phyloP scores from a whole-genome alignment of 768 basidiomycete species.

The Mycena chlorophos region DNA sequence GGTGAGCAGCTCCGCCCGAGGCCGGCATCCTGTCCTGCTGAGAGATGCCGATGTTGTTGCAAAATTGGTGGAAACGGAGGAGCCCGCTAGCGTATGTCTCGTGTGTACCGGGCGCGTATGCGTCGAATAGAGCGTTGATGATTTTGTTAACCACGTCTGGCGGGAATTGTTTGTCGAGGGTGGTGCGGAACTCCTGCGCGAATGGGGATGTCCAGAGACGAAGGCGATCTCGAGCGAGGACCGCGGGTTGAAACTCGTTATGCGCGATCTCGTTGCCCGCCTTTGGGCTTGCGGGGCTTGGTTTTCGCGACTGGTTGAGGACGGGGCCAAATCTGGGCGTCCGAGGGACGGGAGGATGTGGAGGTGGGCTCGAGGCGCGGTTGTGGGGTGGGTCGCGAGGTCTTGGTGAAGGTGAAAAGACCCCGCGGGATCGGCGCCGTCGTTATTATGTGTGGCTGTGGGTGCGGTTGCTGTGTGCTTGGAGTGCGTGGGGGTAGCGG shows the following conservation, averaged over 20 bases:
- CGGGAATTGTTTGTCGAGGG: conserved; percentile 12
- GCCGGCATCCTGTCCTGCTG: conserved; percentile 37
- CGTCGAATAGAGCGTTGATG: conserved; percentile 8
- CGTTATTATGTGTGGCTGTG: too few species aligned
- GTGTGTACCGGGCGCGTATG: conserved; percentile 25
- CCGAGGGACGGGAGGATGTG: not conserved
- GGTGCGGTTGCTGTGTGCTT: too few species aligned
- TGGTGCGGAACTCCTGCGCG: conserved; percentile 1
- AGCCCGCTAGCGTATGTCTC: conserved; percentile 37
- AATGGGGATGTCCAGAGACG: conserved; percentile 24
- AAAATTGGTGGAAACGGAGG: conserved; percentile 38
- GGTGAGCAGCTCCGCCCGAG: conserved; percentile 27
- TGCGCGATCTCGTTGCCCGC: conserved; percentile 1
- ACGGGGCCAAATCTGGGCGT: not conserved
- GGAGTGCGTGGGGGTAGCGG: too few species aligned
- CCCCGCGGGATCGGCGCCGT: too few species aligned
- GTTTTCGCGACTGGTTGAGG: not conserved
- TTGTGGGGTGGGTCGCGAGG: conserved; percentile 3
- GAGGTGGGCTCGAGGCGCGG: not conserved
- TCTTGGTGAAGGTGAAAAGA: not conserved
- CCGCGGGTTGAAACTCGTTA: conserved; percentile 20
- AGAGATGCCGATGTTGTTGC: conserved; percentile 29
- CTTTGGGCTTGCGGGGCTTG: conserved; percentile 8
- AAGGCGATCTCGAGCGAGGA: conserved; percentile 23
- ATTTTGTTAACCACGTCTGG: conserved; percentile 6